phyloP scores from a whole-genome alignment of 1,139 yeast genomes.

The Lipomyces yarrowii region DNA sequence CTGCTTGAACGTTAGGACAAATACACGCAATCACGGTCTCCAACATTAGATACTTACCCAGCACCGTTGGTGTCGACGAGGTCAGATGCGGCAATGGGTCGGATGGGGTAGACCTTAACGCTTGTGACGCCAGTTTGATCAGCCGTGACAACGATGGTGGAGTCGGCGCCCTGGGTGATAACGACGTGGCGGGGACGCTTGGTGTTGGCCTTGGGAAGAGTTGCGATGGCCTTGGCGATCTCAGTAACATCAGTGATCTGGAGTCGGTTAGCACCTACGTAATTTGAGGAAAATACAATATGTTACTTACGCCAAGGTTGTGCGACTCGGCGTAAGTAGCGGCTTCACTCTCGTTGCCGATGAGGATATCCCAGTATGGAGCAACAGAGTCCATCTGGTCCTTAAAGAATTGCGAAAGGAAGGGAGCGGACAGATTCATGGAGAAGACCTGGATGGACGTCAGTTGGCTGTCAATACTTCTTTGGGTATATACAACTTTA shows the following conservation, averaged over 20 bases:
- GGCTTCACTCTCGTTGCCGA: slow-evolving; percentile 97
- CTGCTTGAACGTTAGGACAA: slow-evolving; percentile 42
- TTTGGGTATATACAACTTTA: background rate
- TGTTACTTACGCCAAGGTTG: slow-evolving; percentile 40
- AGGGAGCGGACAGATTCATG: slow-evolving; percentile 93
- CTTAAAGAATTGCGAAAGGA: slow-evolving; percentile 93
- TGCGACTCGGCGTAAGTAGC: slow-evolving; percentile 91
- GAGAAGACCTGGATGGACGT: slow-evolving; percentile 53
- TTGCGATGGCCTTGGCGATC: slow-evolving; percentile 81
- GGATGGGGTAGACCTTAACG: slow-evolving; percentile 64
- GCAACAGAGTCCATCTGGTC: slow-evolving; percentile 78
- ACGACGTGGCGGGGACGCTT: slow-evolving; percentile 72
- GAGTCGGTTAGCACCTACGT: slow-evolving; percentile 37
- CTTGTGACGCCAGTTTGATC: slow-evolving; percentile 44
- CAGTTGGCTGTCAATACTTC: background rate
- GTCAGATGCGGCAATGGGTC: slow-evolving; percentile 63
- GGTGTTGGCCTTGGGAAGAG: slow-evolving; percentile 73
- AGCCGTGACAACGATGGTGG: slow-evolving; percentile 66
- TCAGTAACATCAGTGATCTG: slow-evolving; percentile 65
- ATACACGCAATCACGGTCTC: background rate
- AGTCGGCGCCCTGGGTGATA: slow-evolving; percentile 86
- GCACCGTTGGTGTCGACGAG: slow-evolving; percentile 97
- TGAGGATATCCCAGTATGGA: slow-evolving; percentile 87
- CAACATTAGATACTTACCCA: slow-evolving; percentile 41
- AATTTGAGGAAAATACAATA: background rate